These are phyloP conservation scores for Kodamaea plutei DNA, from an alignment of 1,139 yeast genomes.

Conservation along the genomic window DNA sequence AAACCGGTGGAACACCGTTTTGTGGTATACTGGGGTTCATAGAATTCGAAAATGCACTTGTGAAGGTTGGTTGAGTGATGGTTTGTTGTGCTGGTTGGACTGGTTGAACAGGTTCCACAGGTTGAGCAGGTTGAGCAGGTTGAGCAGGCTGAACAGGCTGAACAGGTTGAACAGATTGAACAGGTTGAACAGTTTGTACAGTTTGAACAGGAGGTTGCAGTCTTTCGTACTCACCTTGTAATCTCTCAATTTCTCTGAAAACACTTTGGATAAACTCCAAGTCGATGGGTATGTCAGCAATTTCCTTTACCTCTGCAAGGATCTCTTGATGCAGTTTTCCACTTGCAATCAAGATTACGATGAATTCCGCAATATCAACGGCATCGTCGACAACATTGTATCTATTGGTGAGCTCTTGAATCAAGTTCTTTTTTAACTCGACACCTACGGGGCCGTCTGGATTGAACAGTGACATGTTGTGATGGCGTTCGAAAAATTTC, in stretches of 20 bases:
- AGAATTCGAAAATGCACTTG: too few species aligned
- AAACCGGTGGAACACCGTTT: slow-evolving; percentile 10
- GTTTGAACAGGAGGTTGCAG: too few species aligned
- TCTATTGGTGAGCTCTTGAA: slow-evolving; percentile 34
- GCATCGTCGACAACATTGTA: slow-evolving; percentile 56
- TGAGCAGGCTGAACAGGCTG: background rate
- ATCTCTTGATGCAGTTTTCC: slow-evolving; percentile 65
- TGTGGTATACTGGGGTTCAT: background rate
- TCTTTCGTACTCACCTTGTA: slow-evolving; percentile 15
- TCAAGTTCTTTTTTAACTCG: slow-evolving; percentile 32
- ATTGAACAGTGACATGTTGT: slow-evolving; percentile 24
- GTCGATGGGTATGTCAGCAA: slow-evolving; percentile 63
- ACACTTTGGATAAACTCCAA: slow-evolving; percentile 47
- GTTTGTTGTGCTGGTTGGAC: background rate
- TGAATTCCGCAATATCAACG: slow-evolving; percentile 75
- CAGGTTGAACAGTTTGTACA: slow-evolving; percentile 1
- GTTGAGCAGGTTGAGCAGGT: background rate
- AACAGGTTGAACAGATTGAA: background rate
- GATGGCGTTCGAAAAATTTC: slow-evolving; percentile 1
- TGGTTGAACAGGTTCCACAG: slow-evolving; percentile 3
- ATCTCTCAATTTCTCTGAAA: slow-evolving; percentile 50
- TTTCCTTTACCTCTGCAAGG: slow-evolving; percentile 56
- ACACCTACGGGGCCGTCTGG: slow-evolving; percentile 43
- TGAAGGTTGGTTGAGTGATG: background rate
- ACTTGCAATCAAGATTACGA: slow-evolving; percentile 68